Conservation (phyloP, 306 rosid species). For the Crataegus laevigata region DNA sequence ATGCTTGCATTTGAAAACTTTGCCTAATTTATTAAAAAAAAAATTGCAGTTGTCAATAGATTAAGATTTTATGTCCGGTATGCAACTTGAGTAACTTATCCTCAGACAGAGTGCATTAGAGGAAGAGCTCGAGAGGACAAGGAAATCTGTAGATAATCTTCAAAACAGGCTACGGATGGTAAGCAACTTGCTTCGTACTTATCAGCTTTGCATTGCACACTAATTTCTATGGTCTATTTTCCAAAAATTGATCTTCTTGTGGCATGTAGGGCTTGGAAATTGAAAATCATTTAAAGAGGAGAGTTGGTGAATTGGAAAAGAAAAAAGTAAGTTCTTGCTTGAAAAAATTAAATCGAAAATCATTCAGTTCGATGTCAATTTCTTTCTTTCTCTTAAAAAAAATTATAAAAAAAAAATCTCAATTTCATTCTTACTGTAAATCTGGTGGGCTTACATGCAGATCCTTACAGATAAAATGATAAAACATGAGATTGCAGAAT, state of each 20-base stretch:
- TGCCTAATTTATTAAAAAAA: background rate
- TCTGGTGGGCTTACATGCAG: slow-evolving; percentile 41
- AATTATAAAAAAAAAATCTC: background rate
- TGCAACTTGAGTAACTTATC: slow-evolving; percentile 63
- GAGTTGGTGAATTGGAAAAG: slow-evolving; percentile 56
- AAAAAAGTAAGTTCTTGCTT: slow-evolving; percentile 57
- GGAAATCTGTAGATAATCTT: slow-evolving; percentile 55
- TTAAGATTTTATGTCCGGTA: slow-evolving; percentile 32
- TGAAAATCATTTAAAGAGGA: slow-evolving; percentile 84
- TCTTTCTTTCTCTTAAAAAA: slow-evolving; percentile 4
- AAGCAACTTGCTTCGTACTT: slow-evolving; percentile 11
- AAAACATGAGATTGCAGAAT: slow-evolving; percentile 41
- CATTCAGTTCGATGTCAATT: background rate
- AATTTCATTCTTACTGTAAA: slow-evolving; percentile 2
- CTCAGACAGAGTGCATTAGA: slow-evolving; percentile 99
- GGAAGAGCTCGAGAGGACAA: slow-evolving; percentile 61
- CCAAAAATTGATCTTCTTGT: slow-evolving; percentile 9
- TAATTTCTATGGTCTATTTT: background rate
- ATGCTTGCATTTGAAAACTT: background rate
- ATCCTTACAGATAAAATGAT: slow-evolving; percentile 40
- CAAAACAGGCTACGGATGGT: slow-evolving; percentile 80
- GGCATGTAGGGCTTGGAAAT: slow-evolving; percentile 85
- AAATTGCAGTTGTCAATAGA: background rate
- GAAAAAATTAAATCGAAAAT: background rate
- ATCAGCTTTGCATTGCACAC: background rate